phyloP scores from a whole-genome alignment of 345 rosid genomes.

The Zanthoxylum bungeanum region DNA sequence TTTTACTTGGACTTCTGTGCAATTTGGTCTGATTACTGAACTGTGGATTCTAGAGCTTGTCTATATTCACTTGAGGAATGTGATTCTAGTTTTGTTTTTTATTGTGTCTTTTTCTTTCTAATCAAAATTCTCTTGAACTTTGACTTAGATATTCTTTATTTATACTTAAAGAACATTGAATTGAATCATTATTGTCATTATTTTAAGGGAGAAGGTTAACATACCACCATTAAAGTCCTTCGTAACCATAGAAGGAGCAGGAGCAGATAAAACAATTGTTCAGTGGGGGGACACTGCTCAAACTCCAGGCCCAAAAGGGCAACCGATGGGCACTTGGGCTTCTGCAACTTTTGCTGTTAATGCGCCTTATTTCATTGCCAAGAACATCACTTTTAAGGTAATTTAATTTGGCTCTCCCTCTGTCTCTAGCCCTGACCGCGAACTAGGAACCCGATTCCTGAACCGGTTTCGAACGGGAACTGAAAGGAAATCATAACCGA shows the following conservation, averaged over 20 bases:
- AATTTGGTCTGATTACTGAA: conserved; percentile 14
- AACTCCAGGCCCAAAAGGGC: conserved; percentile 65
- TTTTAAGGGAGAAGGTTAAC: conserved; percentile 75
- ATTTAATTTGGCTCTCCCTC: background rate
- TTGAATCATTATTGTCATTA: background rate
- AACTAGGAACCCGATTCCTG: too few species aligned
- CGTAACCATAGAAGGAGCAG: conserved; percentile 87
- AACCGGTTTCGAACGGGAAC: too few species aligned
- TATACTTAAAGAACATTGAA: too few species aligned
- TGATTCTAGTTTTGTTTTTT: conserved; percentile 18
- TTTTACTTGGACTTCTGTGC: background rate
- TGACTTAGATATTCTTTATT: background rate
- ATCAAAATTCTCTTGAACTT: background rate
- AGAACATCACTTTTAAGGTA: conserved; percentile 91
- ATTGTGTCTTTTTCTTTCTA: conserved; percentile 10
- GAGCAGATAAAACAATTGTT: conserved; percentile 81
- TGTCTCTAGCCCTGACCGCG: too few species aligned
- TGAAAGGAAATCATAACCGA: too few species aligned
- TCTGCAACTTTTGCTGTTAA: conserved; percentile 97
- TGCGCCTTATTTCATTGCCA: conserved; percentile 85
- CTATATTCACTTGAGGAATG: conserved; percentile 15
- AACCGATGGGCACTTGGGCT: conserved; percentile 64
- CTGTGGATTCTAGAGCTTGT: conserved; percentile 25
- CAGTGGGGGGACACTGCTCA: conserved; percentile 98
- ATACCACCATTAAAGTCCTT: conserved; percentile 77